A percentile compares a stretch with the other conserved stretches of the same genome.
Evolutionary conservation across 2,329 filamentous ascomycete species (phyloP).

Genomic region (Huntiella abstrusa): DNA sequence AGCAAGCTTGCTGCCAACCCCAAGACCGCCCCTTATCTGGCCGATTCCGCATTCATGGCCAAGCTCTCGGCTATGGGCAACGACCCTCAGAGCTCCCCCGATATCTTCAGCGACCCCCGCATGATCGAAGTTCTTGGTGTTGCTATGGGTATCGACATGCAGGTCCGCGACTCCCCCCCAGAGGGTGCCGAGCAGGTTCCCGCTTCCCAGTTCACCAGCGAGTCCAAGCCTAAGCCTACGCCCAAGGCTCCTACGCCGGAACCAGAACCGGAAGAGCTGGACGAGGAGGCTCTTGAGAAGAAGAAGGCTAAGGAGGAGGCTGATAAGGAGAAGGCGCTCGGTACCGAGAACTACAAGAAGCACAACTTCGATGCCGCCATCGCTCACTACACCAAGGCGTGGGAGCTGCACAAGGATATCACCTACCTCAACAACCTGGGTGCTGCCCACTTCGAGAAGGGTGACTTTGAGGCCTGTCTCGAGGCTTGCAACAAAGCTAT

Average conservation of each 20-base stretch:
- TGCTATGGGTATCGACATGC: constrained; percentile 84
- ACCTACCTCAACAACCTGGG: constrained; percentile 94
- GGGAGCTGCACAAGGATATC: constrained; percentile 89
- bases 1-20: constrained; percentile 86
- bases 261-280: constrained; percentile 48
- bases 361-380: constrained; percentile 90
- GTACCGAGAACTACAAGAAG: constrained; percentile 97
- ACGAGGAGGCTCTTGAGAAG: constrained; percentile 68
- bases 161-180: constrained; percentile 21
- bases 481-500: constrained; percentile 75
- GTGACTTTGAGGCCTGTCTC: constrained; percentile 74
- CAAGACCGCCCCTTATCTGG: constrained; percentile 69
- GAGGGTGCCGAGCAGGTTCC: constrained; percentile 21
- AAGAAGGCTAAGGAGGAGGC: constrained; percentile 83
- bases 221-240: constrained; percentile 18
- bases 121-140: constrained; percentile 92
- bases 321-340: constrained; percentile 84
- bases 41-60: constrained; percentile 71
- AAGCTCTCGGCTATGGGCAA: constrained; percentile 68
- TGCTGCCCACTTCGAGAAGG: constrained; percentile 89
- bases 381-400: constrained; percentile 82
- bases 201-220: constrained; percentile 18
- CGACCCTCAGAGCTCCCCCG: constrained; percentile 62
- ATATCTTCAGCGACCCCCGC: constrained; percentile 72
- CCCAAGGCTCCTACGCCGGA: constrained; percentile 25